Base-by-base conservation (phyloP, 768 basidiomycete genomes). In the Russula compacta region DNA sequence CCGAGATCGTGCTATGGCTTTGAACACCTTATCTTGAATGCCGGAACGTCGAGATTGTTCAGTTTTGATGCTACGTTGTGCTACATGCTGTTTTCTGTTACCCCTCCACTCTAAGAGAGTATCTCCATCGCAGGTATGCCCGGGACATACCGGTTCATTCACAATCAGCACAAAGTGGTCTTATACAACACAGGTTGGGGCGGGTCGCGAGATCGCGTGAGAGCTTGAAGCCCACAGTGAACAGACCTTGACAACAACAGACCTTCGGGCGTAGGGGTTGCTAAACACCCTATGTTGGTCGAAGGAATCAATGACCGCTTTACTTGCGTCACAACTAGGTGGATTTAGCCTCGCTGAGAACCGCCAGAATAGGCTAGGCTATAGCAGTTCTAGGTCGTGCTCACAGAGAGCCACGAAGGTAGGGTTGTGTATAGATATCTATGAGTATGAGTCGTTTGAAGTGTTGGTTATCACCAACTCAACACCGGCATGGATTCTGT, bases 241-340 rank as follows among this genome's bases (percentile, higher is more conserved):
- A 29, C 24, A 29, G 24, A 29, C 24, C 24, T 29, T 29, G 24
- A 29, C 24, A 29, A 29, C 24, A 29, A 52, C 43, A 33, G 35
- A 52, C 84, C 76, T 87, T 88, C 42, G 84, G 10, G 86, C 85
- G 64, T 80, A 70, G 6, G 81, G 79, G 66, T 86, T 79, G 66
- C 85, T 75, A 72, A 87, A 89, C 21, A 87, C 84, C 69, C 80
- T 60, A 81, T 87, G 19, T 71, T 88, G 86, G 64, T 88, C 86
- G 38, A 82, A 79, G 29, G 76, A 79, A 69, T 87, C 80, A 66
- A 89, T 86, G 60, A 88, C 84, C 32, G 82, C 81, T 68, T 84
- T 83, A 66, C 83, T 84, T 6, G 83, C 82, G 68, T 83, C 81
- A 48, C 79, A 76, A 29, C 15, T 88, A 77, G 12, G 79, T 81